These are phyloP conservation scores for Plasmodium knowlesi DNA, from an alignment of 169 alveolate genomes.

Conservation along the genomic window DNA sequence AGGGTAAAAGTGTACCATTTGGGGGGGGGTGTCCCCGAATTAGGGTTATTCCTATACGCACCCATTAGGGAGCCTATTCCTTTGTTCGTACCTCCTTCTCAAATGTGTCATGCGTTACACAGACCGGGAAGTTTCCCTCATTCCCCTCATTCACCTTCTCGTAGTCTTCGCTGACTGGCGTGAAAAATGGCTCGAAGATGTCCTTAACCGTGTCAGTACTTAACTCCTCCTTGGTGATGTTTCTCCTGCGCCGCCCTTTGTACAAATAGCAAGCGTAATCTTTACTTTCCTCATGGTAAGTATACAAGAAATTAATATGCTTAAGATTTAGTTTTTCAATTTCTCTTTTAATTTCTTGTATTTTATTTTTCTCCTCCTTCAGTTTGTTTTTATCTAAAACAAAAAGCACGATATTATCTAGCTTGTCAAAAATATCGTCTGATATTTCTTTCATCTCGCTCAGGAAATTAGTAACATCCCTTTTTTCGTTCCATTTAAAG, in stretches of 20 bases:
- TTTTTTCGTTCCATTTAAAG: constrained; percentile 52
- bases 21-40: background rate
- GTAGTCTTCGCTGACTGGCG: constrained; percentile 61
- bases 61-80: background rate
- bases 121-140: constrained; percentile 24
- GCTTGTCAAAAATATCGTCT: constrained; percentile 45
- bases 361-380: constrained; percentile 44
- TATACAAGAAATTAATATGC: constrained; percentile 45
- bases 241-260: constrained; percentile 71
- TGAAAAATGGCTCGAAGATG: constrained; percentile 40
- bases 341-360: constrained; percentile 46
- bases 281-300: constrained; percentile 57
- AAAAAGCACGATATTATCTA: constrained; percentile 60
- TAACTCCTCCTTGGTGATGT: constrained; percentile 54
- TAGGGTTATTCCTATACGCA: background rate
- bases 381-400: constrained; percentile 67
- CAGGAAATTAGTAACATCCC: constrained; percentile 24
- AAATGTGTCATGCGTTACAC: constrained; percentile 70
- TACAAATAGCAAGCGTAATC: constrained; percentile 63
- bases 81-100: constrained; percentile 50
- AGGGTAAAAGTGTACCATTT: background rate
- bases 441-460: constrained; percentile 73
- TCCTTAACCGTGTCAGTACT: constrained; percentile 13
- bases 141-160: constrained; percentile 58
- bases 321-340: constrained; percentile 60